Conservation (phyloP, 176 grass and related monocot species). For the Oryza officinalis region DNA sequence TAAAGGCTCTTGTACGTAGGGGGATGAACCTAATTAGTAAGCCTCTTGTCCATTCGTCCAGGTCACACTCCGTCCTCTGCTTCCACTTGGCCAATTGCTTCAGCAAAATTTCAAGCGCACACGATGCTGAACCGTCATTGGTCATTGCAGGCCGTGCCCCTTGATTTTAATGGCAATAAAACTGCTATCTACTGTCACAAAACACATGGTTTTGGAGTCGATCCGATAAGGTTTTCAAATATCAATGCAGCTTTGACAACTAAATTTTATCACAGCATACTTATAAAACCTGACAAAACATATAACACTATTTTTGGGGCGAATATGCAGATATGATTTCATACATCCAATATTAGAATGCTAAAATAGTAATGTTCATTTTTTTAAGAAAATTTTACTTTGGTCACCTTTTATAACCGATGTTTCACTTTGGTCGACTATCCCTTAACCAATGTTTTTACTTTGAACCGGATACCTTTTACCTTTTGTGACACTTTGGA, state of each 20-base stretch:
- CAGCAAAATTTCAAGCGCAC: background rate
- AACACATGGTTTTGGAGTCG: no score
- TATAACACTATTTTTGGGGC: no score
- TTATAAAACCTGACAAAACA: no score
- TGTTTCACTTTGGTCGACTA: no score
- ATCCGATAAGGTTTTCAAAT: background rate
- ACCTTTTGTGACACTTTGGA: no score
- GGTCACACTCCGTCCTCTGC: background rate
- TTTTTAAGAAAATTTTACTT: no score
- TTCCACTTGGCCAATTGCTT: slow-evolving; percentile 16
- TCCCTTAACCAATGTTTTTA: no score
- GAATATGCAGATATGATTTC: no score
- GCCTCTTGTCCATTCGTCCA: background rate
- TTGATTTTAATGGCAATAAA: background rate
- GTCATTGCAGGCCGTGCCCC: background rate
- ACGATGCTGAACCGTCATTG: background rate
- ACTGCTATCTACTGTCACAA: background rate
- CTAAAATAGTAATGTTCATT: no score
- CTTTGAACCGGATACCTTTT: no score
- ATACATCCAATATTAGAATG: no score
- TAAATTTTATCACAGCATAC: background rate
- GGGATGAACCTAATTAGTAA: background rate
- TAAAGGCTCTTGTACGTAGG: background rate
- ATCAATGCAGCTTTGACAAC: background rate
- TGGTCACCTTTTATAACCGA: no score